phyloP scores from a whole-genome alignment of 306 rosid species.

The Dryas alaskensis region DNA sequence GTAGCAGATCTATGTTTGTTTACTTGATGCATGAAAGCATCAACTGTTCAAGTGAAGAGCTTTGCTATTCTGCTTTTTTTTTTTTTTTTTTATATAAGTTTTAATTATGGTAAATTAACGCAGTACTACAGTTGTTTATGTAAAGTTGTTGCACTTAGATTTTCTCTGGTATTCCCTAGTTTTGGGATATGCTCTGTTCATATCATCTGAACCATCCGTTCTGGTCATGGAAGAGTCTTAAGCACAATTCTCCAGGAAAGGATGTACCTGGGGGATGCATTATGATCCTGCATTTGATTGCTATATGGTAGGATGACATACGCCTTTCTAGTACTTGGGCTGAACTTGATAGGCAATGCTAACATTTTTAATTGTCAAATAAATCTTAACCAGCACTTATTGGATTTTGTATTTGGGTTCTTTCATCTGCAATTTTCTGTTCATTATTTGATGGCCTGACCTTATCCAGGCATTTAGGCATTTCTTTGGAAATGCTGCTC shows the following conservation, averaged over 20 bases:
- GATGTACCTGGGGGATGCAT: neutral
- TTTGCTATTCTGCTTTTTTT: neutral
- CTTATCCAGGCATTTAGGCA: slow-evolving; percentile 58
- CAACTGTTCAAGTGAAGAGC: neutral
- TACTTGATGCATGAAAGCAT: neutral
- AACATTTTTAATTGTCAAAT: neutral
- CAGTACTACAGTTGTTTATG: neutral
- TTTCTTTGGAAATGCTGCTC: slow-evolving; percentile 83
- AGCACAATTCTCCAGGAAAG: neutral
- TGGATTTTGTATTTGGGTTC: neutral
- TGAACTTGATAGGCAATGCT: neutral
- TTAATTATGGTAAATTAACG: neutral
- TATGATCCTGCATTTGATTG: neutral
- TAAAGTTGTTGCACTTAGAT: neutral
- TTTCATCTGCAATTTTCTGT: slow-evolving; percentile 3
- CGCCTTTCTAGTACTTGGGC: neutral
- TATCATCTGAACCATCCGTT: neutral
- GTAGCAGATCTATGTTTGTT: neutral
- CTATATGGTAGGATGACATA: neutral
- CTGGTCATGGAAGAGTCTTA: neutral
- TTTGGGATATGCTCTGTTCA: neutral
- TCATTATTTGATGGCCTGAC: slow-evolving; percentile 29
- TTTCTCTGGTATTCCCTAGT: neutral
- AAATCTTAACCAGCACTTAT: neutral
- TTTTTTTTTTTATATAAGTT: neutral